Conservation (phyloP, 768 basidiomycete species). For the Pisolithus orientalis region DNA sequence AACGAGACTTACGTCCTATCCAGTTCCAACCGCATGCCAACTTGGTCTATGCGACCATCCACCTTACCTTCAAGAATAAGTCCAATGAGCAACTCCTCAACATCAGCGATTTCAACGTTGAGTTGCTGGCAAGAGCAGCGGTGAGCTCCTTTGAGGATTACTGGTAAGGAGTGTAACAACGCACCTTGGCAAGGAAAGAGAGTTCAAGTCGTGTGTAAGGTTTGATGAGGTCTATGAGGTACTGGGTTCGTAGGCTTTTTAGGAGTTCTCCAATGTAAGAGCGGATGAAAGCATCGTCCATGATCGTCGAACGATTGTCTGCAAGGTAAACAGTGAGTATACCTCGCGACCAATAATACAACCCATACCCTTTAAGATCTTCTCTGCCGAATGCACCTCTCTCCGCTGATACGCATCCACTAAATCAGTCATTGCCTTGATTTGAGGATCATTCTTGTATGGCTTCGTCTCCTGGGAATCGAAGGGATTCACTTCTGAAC, state of each 20-base stretch:
- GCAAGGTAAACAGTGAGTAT: not conserved
- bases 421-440: constrained; percentile 96
- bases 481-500: constrained; percentile 97
- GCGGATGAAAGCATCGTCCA: constrained; percentile 92
- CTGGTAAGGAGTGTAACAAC: constrained; percentile 6
- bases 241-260: constrained; percentile 89
- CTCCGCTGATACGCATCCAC: constrained; percentile 95
- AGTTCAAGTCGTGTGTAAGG: constrained; percentile 95
- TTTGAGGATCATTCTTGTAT: constrained; percentile 92
- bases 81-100: constrained; percentile 89
- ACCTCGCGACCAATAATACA: not conserved
- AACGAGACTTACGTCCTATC: constrained; percentile 61
- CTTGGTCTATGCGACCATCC: constrained; percentile 95
- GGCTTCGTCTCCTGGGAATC: constrained; percentile 99
- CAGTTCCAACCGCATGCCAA: constrained; percentile 86
- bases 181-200: constrained; percentile 85
- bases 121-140: constrained; percentile 61
- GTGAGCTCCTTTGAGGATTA: not conserved
- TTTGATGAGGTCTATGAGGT: constrained; percentile 96
- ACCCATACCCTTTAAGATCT: constrained; percentile 74
- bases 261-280: constrained; percentile 96
- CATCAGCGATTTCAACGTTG: constrained; percentile 86
- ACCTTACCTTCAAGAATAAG: constrained; percentile 97
- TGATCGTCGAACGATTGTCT: constrained; percentile 95
- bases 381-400: constrained; percentile 96